Evolutionary conservation across 2,329 filamentous ascomycete genomes (phyloP).

Genomic region (Graphiopsis chlorocephala): DNA sequence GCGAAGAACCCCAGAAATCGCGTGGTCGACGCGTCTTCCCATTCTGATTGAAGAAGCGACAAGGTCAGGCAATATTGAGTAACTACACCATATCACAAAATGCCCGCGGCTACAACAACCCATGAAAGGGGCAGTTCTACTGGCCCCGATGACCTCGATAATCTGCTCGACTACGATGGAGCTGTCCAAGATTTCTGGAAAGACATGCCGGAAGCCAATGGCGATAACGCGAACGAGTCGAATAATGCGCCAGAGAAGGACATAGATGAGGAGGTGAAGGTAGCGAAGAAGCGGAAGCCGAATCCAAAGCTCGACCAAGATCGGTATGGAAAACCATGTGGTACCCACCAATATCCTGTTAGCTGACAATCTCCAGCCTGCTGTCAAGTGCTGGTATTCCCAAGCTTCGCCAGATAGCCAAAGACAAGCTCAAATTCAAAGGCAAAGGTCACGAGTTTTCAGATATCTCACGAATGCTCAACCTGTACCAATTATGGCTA

Average conservation of each 20-base stretch:
- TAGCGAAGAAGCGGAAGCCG: constrained; percentile 73
- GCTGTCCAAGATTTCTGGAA: constrained; percentile 52
- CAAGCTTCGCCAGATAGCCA: constrained; percentile 69
- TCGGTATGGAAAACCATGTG: constrained; percentile 48
- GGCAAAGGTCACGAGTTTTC: constrained; percentile 96
- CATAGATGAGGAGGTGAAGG: constrained; percentile 81
- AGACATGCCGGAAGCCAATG: constrained; percentile 43
- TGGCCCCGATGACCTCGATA: constrained; percentile 54
- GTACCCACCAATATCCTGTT: background rate
- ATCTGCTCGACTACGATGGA: constrained; percentile 74
- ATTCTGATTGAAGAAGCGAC: background rate
- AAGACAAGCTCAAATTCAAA: constrained; percentile 71
- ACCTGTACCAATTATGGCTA: constrained; percentile 94
- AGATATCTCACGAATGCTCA: constrained; percentile 76
- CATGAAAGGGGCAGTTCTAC: constrained; percentile 14
- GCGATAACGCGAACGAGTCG: constrained; percentile 40
- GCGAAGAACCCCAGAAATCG: background rate
- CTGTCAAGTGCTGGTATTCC: constrained; percentile 81
- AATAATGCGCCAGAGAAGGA: constrained; percentile 53
- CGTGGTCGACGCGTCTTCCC: background rate
- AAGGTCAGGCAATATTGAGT: background rate
- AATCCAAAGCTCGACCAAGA: constrained; percentile 84
- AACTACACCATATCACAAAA: background rate
- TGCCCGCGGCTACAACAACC: constrained; percentile 2
- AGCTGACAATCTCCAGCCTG: constrained; percentile 52